Evolutionary conservation across 23 red algal species (phyloP).

Genomic region (Chondrus crispus): DNA sequence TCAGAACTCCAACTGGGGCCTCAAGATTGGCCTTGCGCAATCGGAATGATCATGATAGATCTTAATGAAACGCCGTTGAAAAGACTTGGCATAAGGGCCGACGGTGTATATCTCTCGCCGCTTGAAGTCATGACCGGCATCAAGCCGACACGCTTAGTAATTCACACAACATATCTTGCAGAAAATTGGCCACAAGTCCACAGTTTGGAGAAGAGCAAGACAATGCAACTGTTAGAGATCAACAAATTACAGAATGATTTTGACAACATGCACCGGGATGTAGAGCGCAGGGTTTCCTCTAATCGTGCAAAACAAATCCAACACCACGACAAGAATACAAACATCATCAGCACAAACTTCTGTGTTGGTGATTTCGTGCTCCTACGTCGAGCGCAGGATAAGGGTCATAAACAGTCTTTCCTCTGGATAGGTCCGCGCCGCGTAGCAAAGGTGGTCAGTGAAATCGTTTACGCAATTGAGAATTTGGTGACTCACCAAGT

Average conservation of each 20-base stretch:
- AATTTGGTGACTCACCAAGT: background rate
- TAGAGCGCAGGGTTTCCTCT: background rate
- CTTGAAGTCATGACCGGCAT: conserved; percentile 30
- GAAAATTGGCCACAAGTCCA: background rate
- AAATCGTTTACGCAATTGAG: background rate
- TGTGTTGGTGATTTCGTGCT: background rate
- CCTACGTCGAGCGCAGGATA: background rate
- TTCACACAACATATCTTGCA: background rate
- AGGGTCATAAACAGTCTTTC: conserved; percentile 12
- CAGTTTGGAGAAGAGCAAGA: background rate
- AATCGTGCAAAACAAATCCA: background rate
- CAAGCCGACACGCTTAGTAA: background rate
- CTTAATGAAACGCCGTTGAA: background rate
- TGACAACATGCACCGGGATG: background rate
- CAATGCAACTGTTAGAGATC: background rate
- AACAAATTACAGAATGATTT: background rate
- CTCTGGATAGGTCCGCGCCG: background rate
- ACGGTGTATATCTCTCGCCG: background rate
- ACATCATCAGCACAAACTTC: background rate
- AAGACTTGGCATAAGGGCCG: background rate
- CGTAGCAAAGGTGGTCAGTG: background rate
- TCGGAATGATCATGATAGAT: background rate
- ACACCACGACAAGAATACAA: background rate
- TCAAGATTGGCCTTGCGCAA: background rate
- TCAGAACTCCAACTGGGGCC: background rate